phyloP scores from a whole-genome alignment of 2,329 filamentous ascomycete genomes.

The Sporothrix humicola region DNA sequence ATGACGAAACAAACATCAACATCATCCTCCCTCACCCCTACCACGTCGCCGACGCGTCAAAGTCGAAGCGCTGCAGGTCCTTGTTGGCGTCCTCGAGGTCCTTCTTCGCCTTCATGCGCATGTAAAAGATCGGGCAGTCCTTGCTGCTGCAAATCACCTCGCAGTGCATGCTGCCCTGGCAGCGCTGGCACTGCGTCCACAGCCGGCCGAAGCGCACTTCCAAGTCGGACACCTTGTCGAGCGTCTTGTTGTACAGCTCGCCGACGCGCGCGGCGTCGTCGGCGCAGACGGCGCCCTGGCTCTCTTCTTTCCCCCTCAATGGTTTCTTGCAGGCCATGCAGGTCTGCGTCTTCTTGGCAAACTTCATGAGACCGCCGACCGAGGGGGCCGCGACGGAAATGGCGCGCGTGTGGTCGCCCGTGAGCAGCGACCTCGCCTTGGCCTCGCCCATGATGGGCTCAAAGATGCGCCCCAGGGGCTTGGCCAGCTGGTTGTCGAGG shows the following conservation, averaged over 20 bases:
- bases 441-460: slow-evolving; percentile 90
- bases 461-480: slow-evolving; percentile 93
- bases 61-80: slow-evolving; percentile 88
- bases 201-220: slow-evolving; percentile 90
- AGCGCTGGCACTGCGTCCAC: slow-evolving; percentile 98
- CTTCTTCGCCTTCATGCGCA: slow-evolving; percentile 99
- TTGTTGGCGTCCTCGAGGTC: slow-evolving; percentile 94
- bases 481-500: slow-evolving; percentile 95
- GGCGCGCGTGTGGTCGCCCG: slow-evolving; percentile 91
- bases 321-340: slow-evolving; percentile 99
- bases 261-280: slow-evolving; percentile 84
- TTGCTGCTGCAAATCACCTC: slow-evolving; percentile 97
- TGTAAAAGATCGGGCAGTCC: slow-evolving; percentile 99
- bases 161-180: slow-evolving; percentile 96
- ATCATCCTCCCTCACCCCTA: slow-evolving; percentile 39
- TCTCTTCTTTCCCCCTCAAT: slow-evolving; percentile 77
- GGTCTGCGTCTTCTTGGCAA: slow-evolving; percentile 95
- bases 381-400: slow-evolving; percentile 92
- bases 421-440: slow-evolving; percentile 82
- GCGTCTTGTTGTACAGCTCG: slow-evolving; percentile 90
- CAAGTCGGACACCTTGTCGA: slow-evolving; percentile 86
- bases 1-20: background rate
- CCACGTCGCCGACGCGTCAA: slow-evolving; percentile 73
- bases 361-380: slow-evolving; percentile 96
- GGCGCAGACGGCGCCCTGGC: slow-evolving; percentile 76